Base-by-base conservation (phyloP, 1,284 basidiomycete species). In the Naganishia sp. region DNA sequence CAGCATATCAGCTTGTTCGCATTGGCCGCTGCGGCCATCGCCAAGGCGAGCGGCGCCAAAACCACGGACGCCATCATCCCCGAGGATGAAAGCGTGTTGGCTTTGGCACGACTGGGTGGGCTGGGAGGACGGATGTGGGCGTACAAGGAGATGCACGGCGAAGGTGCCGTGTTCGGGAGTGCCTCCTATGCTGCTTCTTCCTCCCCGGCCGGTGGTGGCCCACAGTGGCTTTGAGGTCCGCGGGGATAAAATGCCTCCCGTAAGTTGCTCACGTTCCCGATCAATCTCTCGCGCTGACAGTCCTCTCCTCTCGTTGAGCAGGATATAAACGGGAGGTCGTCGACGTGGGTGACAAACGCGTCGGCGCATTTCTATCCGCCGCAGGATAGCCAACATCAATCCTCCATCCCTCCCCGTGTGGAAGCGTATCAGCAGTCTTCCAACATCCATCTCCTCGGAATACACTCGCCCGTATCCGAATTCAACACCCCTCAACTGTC, bases 161-260 rank as follows among this genome's bases (percentile, higher is more conserved):
- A 65, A 35, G 45, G 49, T 28, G 53, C 47, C 25, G 25, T 68
- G 61, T 61, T 66, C 58, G 69, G 68, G 54, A 69, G 65, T 32
- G 74, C 68, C 70, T 71, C 73, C 67, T 58, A 61, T 28, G 41
- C 63, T 58, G 58, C 42, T 11, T 64, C 49, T 65, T 46, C 53
- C 53, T 72, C 73, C 63, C 72, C 71, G 69, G 76, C 71, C 67
- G 74, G 75, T 69, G 77, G 77, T 58, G 74, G 73, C 63, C 70
- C 74, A 72, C 77, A 73, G 76, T 80, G 79, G 79, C 75, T 79
- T 79, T 80, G 79, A 80, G 73, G 77, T 75, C 71, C 74, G 77
- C 76, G 77, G 77, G 76, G 77, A 77, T 76, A 78, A 74, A 72
- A 72, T 75, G 72, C 74, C 72, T 68, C 69, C 70, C 70, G 76